Evolutionary conservation across 768 basidiomycete genomes (phyloP).

Genomic region (Tulasnella sp.): DNA sequence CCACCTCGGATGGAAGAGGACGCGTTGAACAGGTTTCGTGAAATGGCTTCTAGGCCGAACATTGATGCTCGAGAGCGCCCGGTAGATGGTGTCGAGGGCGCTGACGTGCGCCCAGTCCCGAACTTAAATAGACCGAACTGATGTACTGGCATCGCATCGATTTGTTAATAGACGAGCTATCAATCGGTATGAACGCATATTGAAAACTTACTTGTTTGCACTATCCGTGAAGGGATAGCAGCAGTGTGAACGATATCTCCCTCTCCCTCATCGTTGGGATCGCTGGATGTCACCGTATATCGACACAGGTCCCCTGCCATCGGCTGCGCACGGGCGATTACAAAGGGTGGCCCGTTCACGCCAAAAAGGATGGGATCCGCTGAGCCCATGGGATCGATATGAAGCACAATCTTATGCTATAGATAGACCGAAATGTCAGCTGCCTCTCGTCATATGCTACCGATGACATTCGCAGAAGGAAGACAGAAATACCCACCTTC

Average conservation of each 20-base stretch:
- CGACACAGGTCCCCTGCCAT: slow-evolving; percentile 74
- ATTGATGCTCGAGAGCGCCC: slow-evolving; percentile 62
- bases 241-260: slow-evolving; percentile 75
- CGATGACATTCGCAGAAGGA: too few relatives aligned
- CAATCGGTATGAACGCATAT: background rate
- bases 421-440: too few relatives aligned
- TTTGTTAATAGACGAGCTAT: background rate
- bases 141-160: slow-evolving; percentile 52
- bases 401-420: slow-evolving; percentile 79
- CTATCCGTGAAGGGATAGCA: slow-evolving; percentile 59
- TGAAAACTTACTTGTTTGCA: slow-evolving; percentile 60
- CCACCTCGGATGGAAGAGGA: slow-evolving; percentile 35
- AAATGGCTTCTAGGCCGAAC: slow-evolving; percentile 81
- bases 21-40: slow-evolving; percentile 72
- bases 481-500: slow-evolving; percentile 57
- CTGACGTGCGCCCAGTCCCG: slow-evolving; percentile 59
- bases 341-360: slow-evolving; percentile 54
- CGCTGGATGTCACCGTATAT: slow-evolving; percentile 57
- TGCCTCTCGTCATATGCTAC: too few relatives aligned
- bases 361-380: slow-evolving; percentile 74
- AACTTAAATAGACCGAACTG: slow-evolving; percentile 86
- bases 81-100: slow-evolving; percentile 72
- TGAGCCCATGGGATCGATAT: slow-evolving; percentile 64
- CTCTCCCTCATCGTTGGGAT: slow-evolving; percentile 59
- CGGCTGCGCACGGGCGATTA: slow-evolving; percentile 72